A percentile compares a stretch with the other conserved stretches of the same genome.
phyloP scores from a whole-genome alignment of 331 rosid genomes.

The Quercus lobata region DNA sequence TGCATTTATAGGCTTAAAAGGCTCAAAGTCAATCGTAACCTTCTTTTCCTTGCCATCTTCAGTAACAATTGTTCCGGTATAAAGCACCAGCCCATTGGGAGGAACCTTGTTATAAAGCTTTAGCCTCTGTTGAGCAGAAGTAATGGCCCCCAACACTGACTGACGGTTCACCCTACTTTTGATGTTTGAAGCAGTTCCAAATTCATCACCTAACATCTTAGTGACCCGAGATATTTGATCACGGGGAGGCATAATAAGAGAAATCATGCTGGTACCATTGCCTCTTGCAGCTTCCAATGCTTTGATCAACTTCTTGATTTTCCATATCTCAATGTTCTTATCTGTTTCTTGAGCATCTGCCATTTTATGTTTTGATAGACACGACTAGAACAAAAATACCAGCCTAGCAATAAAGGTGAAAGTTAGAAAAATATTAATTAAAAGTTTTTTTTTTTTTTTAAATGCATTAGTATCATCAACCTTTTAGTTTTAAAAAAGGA shows the following conservation, averaged over 20 bases:
- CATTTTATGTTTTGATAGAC: conserved; percentile 18
- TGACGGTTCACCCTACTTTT: conserved; percentile 68
- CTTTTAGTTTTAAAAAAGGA: background rate
- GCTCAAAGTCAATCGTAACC: conserved; percentile 70
- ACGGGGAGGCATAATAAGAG: conserved; percentile 69
- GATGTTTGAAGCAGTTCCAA: conserved; percentile 74
- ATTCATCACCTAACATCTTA: conserved; percentile 72
- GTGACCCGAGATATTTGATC: conserved; percentile 71
- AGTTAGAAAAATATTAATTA: background rate
- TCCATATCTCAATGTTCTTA: conserved; percentile 71
- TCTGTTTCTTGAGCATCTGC: conserved; percentile 62
- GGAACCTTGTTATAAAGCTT: conserved; percentile 73
- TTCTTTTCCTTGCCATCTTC: conserved; percentile 76
- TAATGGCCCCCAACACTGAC: conserved; percentile 72
- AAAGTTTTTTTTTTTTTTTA: too few relatives aligned
- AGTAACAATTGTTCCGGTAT: conserved; percentile 65
- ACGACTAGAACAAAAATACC: background rate
- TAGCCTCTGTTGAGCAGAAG: conserved; percentile 72
- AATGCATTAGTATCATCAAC: background rate
- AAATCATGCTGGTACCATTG: conserved; percentile 75
- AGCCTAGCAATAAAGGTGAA: conserved; percentile 14
- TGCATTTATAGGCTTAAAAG: conserved; percentile 66
- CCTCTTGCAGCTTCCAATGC: conserved; percentile 68
- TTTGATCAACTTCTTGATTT: conserved; percentile 63
- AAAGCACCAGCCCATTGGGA: conserved; percentile 68